These are phyloP conservation scores for Neonectria ditissima DNA, from an alignment of 2,329 filamentous ascomycete genomes.

Conservation along the genomic window DNA sequence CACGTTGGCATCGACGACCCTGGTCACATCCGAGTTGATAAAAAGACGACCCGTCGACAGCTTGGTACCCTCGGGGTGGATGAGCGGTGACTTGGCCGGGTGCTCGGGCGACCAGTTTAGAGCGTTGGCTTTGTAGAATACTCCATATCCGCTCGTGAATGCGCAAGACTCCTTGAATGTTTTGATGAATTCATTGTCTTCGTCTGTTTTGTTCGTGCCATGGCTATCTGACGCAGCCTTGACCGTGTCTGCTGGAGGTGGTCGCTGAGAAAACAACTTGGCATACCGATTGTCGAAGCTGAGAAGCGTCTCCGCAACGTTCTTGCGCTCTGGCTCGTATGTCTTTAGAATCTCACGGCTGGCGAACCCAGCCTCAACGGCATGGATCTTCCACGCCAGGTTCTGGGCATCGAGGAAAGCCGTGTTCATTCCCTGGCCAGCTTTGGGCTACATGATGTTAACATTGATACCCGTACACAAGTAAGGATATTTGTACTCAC, in stretches of 20 bases:
- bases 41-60: conserved; percentile 81
- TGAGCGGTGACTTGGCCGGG: conserved; percentile 75
- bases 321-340: conserved; percentile 87
- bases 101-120: conserved; percentile 87
- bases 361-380: conserved; percentile 86
- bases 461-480: conserved; percentile 49
- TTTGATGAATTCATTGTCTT: conserved; percentile 85
- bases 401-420: conserved; percentile 87
- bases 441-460: conserved; percentile 72
- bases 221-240: conserved; percentile 67
- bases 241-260: conserved; percentile 79
- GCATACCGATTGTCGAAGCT: conserved; percentile 91
- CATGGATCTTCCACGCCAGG: conserved; percentile 95
- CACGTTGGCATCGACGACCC: conserved; percentile 88
- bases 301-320: conserved; percentile 85
- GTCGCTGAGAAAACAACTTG: conserved; percentile 85
- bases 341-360: conserved; percentile 80
- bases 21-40: conserved; percentile 82
- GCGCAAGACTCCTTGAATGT: conserved; percentile 93
- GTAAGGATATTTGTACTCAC: conserved; percentile 55
- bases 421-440: conserved; percentile 84
- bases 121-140: conserved; percentile 83
- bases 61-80: conserved; percentile 74
- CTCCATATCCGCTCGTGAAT: conserved; percentile 92
- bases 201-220: conserved; percentile 45